A percentile compares a stretch with the other conserved stretches of the same genome.
These are phyloP conservation scores for Perilla frutescens DNA, from an alignment of 257 asterid genomes.

Conservation along the genomic window DNA sequence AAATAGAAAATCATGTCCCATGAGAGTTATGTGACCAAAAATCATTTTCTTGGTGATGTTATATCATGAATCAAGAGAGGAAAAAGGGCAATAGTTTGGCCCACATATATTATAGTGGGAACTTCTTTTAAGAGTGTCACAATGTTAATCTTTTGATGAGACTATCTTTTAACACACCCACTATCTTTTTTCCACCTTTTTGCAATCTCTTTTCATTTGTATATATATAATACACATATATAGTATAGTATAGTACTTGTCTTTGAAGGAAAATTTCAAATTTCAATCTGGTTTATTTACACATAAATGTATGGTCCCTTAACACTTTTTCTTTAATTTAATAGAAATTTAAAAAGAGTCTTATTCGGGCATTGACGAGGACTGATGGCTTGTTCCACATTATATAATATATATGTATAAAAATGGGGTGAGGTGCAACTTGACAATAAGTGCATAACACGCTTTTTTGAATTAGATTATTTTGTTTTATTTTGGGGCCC, in stretches of 20 bases:
- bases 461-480: conserved; percentile 20
- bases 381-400: conserved; percentile 22
- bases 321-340: conserved; percentile 12
- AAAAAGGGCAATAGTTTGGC: conserved; percentile 47
- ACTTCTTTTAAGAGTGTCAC: conserved; percentile 69
- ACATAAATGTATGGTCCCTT: conserved; percentile 29
- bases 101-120: conserved; percentile 72
- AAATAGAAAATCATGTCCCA: not conserved
- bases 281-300: conserved; percentile 9
- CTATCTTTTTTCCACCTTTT: conserved; percentile 42
- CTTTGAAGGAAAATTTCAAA: not conserved
- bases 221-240: conserved; percentile 27
- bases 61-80: conserved; percentile 35
- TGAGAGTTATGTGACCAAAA: conserved; percentile 30
- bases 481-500: conserved; percentile 27
- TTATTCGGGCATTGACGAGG: conserved; percentile 36
- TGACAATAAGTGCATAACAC: conserved; percentile 35
- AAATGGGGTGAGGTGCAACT: conserved; percentile 34
- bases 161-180: conserved; percentile 41
- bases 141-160: conserved; percentile 59
- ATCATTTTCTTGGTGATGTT: conserved; percentile 30
- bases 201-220: conserved; percentile 31
- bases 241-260: conserved; percentile 2
- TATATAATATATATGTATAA: not conserved
- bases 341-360: not conserved